phyloP scores from a whole-genome alignment of 2,329 filamentous ascomycete species.

The Dryadomyces quercivorus region DNA sequence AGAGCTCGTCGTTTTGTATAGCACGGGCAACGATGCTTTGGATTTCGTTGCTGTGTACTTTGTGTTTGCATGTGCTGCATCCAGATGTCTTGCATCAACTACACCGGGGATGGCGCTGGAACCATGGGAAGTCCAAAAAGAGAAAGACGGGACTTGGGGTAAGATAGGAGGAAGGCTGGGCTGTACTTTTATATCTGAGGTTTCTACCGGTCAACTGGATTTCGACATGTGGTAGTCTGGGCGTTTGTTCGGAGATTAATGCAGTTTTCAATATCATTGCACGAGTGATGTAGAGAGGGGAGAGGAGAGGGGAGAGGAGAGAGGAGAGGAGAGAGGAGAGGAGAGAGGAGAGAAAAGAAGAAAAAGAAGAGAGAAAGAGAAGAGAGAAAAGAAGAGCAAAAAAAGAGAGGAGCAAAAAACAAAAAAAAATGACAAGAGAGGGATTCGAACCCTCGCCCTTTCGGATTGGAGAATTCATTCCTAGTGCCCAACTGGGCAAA shows the following conservation, averaged over 20 bases:
- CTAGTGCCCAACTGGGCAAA: slow-evolving; percentile 1
- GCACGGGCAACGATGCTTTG: not conserved
- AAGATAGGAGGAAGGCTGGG: not conserved
- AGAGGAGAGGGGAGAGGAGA: no score
- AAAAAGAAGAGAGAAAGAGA: not conserved
- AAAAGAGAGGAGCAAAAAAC: not conserved
- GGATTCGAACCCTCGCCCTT: slow-evolving; percentile 16
- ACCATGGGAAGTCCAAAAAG: not conserved
- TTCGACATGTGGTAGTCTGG: not conserved
- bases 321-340: not conserved
- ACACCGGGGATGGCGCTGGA: not conserved
- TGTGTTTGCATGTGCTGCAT: not conserved
- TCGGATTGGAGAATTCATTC: slow-evolving; percentile 11
- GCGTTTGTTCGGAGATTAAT: not conserved
- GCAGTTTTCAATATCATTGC: not conserved
- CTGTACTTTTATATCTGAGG: not conserved
- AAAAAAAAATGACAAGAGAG: slow-evolving; percentile 12
- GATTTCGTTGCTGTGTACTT: not conserved
- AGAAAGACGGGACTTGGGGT: not conserved
- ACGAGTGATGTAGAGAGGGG: no score
- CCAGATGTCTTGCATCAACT: not conserved
- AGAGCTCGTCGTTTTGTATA: not conserved
- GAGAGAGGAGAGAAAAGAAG: not conserved
- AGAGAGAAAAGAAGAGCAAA: not conserved
- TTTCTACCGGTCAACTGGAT: not conserved